Percentiles rank a stretch among this genome's conserved stretches.
Evolutionary conservation across 345 rosid species (phyloP).

Genomic region (Citrus inodora): DNA sequence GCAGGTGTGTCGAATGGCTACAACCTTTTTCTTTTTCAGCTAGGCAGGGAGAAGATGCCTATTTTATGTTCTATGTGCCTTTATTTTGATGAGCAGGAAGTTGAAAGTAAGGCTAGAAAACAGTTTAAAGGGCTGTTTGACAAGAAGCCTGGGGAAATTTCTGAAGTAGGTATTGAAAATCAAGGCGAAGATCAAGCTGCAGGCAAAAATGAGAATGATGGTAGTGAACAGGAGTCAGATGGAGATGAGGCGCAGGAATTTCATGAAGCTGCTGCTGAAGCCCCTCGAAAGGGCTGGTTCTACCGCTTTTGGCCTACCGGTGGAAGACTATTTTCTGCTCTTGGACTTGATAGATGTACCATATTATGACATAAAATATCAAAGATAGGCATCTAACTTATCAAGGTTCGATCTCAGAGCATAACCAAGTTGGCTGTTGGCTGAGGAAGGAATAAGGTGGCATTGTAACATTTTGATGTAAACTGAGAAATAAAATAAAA

Average conservation of each 20-base stretch:
- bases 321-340: slow-evolving; percentile 35
- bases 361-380: slow-evolving; percentile 28
- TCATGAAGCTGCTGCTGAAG: slow-evolving; percentile 22
- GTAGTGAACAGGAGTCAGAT: slow-evolving; percentile 17
- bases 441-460: not conserved
- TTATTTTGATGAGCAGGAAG: slow-evolving; percentile 47
- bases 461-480: not conserved
- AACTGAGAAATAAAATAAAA: not conserved
- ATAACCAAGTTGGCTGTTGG: not conserved
- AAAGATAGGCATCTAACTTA: not conserved
- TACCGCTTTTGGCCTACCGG: slow-evolving; percentile 50
- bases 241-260: slow-evolving; percentile 21
- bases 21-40: not conserved
- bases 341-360: slow-evolving; percentile 47
- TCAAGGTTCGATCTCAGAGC: not conserved
- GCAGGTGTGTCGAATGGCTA: slow-evolving; percentile 46
- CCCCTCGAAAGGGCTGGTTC: slow-evolving; percentile 35
- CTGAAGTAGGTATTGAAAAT: slow-evolving; percentile 36
- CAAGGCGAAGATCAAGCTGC: slow-evolving; percentile 14
- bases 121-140: slow-evolving; percentile 94
- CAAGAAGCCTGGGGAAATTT: slow-evolving; percentile 92
- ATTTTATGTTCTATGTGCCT: not conserved
- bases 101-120: slow-evolving; percentile 67
- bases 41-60: not conserved
- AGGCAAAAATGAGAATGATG: slow-evolving; percentile 15